A percentile compares a stretch with the other conserved stretches of the same genome.
These are phyloP conservation scores for Durusdinium trenchii DNA, from an alignment of 73 alveolate species.

Conservation along the genomic window DNA sequence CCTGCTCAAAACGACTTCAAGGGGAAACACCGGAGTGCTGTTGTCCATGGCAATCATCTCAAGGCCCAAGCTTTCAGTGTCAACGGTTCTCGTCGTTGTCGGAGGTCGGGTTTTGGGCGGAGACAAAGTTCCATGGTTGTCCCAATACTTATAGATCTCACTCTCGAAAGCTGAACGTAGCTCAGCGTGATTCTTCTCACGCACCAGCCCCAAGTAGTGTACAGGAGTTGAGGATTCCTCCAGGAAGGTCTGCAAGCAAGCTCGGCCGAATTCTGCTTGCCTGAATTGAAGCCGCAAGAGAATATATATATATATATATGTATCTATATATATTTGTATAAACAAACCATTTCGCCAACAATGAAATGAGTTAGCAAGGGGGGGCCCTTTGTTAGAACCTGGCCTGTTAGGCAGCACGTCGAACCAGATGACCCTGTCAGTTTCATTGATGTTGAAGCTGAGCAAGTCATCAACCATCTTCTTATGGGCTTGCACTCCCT, in stretches of 20 bases:
- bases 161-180: background rate
- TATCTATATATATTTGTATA: background rate
- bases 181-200: background rate
- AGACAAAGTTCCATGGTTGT: background rate
- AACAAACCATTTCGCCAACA: background rate
- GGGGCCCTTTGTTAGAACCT: background rate
- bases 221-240: background rate
- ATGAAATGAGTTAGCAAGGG: background rate
- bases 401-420: background rate
- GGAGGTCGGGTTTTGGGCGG: conserved; percentile 29
- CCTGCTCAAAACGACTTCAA: background rate
- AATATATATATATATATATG: background rate
- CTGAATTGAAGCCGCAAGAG: background rate
- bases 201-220: background rate
- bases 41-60: background rate
- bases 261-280: background rate
- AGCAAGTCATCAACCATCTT: background rate
- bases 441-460: background rate
- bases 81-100: background rate
- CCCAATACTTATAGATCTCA: conserved; percentile 1
- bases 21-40: background rate
- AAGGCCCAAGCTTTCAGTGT: background rate
- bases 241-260: background rate
- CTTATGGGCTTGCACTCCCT: background rate
- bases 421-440: background rate